Percentiles rank a stretch among this genome's conserved stretches.
These are phyloP conservation scores for Corymbia maculata DNA, from an alignment of 345 rosid genomes.

Conservation along the genomic window DNA sequence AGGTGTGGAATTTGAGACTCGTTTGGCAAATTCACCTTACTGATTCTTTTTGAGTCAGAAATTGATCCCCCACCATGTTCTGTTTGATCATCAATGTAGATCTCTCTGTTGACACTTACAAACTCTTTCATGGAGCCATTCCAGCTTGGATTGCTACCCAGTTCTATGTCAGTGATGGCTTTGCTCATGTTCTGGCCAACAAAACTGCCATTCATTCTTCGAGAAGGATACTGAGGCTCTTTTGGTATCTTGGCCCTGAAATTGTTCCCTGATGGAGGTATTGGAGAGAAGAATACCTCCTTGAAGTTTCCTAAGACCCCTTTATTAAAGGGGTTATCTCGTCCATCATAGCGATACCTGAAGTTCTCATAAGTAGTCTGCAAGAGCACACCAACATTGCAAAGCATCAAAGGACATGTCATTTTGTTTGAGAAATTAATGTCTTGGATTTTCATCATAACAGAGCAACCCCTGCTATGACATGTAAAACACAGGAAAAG, in stretches of 20 bases:
- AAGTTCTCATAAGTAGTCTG: slow-evolving; percentile 97
- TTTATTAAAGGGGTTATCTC: slow-evolving; percentile 62
- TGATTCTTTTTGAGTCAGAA: background rate
- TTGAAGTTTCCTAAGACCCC: slow-evolving; percentile 59
- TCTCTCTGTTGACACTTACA: slow-evolving; percentile 16
- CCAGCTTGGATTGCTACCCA: slow-evolving; percentile 71
- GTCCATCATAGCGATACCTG: slow-evolving; percentile 60
- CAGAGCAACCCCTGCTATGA: background rate
- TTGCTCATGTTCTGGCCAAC: slow-evolving; percentile 38
- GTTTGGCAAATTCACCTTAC: background rate
- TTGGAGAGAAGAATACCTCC: slow-evolving; percentile 59
- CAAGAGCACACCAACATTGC: slow-evolving; percentile 8
- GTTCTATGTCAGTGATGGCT: slow-evolving; percentile 38
- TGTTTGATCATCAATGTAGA: background rate
- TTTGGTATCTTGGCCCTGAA: slow-evolving; percentile 62
- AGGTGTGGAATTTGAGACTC: background rate
- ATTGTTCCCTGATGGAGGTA: slow-evolving; percentile 64
- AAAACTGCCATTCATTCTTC: slow-evolving; percentile 25
- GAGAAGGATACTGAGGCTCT: slow-evolving; percentile 41
- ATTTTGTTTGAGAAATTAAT: background rate
- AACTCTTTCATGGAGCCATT: slow-evolving; percentile 20
- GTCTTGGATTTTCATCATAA: background rate
- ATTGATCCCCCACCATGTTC: background rate
- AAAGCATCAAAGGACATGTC: background rate
- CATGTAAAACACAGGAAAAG: background rate